These are phyloP conservation scores for Coemansia sp. DNA, from an alignment of 192 early-diverging fungal genomes.

Conservation along the genomic window DNA sequence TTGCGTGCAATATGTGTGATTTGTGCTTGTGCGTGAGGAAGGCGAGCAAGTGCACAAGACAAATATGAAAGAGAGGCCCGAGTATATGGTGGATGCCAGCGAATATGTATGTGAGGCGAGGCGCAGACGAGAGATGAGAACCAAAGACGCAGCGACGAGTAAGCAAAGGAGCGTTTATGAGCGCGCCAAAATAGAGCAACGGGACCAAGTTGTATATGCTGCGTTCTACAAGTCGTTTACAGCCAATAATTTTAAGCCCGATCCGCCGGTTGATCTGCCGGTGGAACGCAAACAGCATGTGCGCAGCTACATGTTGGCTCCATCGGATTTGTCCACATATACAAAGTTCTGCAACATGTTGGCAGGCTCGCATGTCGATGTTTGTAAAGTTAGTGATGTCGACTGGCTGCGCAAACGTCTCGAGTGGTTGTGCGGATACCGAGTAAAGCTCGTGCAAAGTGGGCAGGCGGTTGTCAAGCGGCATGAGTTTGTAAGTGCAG, in stretches of 20 bases:
- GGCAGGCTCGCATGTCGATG: background rate
- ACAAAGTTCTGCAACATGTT: background rate
- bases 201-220: background rate
- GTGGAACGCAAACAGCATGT: background rate
- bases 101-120: background rate
- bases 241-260: background rate
- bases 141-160: background rate
- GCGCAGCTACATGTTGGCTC: conserved; percentile 3
- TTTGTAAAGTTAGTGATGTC: background rate
- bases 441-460: background rate
- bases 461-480: background rate
- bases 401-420: background rate
- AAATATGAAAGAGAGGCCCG: background rate
- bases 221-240: background rate
- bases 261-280: background rate
- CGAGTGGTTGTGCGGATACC: background rate
- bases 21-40: conserved; percentile 19
- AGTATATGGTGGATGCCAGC: background rate
- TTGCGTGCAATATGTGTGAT: conserved; percentile 40
- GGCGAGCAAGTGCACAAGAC: conserved; percentile 1
- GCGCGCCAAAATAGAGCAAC: background rate
- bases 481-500: background rate
- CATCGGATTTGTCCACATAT: too few species aligned
- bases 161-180: background rate
- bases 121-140: background rate